These are phyloP conservation scores for Beta vulgaris DNA, from an alignment of 148 eudicot species.

Conservation along the genomic window DNA sequence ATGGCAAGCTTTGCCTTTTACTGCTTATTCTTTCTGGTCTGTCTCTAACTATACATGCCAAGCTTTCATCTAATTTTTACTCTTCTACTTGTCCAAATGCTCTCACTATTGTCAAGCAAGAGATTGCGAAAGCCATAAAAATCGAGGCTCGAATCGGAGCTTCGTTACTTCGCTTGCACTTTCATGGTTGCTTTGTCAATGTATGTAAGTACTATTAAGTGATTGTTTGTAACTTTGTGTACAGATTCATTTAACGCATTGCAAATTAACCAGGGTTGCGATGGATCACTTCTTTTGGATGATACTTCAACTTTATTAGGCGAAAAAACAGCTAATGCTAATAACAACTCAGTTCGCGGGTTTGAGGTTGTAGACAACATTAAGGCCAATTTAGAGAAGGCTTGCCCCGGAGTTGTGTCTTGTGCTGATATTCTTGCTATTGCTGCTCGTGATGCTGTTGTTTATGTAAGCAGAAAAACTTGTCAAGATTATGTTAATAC, in stretches of 20 bases:
- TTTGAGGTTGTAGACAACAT: conserved; percentile 48
- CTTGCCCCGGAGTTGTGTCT: conserved; percentile 49
- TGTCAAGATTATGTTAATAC: not conserved
- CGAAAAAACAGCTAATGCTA: conserved; percentile 44
- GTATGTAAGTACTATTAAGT: conserved; percentile 21
- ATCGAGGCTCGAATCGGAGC: conserved; percentile 55
- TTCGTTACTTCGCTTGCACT: conserved; percentile 52
- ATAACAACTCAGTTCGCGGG: conserved; percentile 45
- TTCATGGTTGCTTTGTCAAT: conserved; percentile 63
- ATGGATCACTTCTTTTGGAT: conserved; percentile 51
- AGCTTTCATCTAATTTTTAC: conserved; percentile 26
- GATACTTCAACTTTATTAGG: conserved; percentile 34
- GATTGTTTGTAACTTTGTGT: too few relatives aligned
- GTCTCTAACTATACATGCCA: conserved; percentile 11
- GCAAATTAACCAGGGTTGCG: conserved; percentile 40
- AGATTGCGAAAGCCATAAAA: conserved; percentile 25
- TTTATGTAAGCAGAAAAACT: conserved; percentile 24
- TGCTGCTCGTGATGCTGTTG: conserved; percentile 48
- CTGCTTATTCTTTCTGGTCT: conserved; percentile 8
- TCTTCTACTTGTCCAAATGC: conserved; percentile 28
- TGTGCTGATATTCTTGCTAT: conserved; percentile 59
- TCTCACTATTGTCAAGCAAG: conserved; percentile 26
- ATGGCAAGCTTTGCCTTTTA: conserved; percentile 14
- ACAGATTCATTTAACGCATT: not conserved
- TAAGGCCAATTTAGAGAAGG: conserved; percentile 42